phyloP scores from a whole-genome alignment of 2,329 filamentous ascomycete species.

The Bertia moriformis region DNA sequence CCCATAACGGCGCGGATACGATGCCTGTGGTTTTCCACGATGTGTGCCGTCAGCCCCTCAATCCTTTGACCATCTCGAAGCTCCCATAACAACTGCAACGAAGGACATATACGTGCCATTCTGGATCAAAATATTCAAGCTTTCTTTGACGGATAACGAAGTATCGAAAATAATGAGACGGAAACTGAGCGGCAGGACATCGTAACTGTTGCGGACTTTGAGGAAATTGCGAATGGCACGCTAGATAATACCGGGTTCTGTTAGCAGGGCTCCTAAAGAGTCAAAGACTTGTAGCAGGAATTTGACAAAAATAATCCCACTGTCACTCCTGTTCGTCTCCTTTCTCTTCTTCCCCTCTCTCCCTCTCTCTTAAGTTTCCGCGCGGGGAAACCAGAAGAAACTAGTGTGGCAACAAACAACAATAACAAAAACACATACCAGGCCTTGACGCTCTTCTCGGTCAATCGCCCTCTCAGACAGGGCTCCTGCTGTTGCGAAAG shows the following conservation, averaged over 20 bases:
- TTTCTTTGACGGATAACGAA: constrained; percentile 55
- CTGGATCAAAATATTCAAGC: constrained; percentile 54
- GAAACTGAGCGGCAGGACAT: constrained; percentile 57
- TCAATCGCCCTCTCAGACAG: background rate
- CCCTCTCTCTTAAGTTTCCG: no score
- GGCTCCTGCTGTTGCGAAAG: no score
- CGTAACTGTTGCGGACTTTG: constrained; percentile 55
- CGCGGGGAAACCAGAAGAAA: no score
- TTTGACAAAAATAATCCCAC: no score
- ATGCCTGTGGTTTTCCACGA: constrained; percentile 34
- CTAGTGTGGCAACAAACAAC: no score
- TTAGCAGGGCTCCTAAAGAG: no score
- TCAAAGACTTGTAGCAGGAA: no score
- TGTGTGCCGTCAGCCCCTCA: background rate
- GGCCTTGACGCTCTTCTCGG: constrained; percentile 1
- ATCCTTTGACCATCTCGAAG: background rate
- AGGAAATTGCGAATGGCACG: constrained; percentile 54
- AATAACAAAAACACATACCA: no score
- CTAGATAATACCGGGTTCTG: constrained; percentile 19
- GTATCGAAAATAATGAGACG: constrained; percentile 52
- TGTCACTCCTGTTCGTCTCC: no score
- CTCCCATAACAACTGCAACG: background rate
- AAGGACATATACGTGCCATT: constrained; percentile 34
- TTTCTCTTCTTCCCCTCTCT: no score
- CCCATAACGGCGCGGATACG: constrained; percentile 57